These are phyloP conservation scores for Vigna trinervia DNA, from an alignment of 306 rosid species.

Conservation along the genomic window DNA sequence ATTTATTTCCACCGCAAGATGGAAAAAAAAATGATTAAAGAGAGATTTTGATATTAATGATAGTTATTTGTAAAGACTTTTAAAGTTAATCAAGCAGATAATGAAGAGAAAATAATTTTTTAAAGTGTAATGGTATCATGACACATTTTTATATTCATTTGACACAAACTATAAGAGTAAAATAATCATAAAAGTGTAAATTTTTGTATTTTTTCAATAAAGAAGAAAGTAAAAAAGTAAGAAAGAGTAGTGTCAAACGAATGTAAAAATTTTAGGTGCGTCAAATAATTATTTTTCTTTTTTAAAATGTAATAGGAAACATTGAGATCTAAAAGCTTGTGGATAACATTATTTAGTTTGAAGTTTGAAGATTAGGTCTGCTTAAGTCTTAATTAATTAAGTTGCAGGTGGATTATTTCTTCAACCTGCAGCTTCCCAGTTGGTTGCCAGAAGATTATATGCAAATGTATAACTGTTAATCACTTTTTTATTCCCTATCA, in stretches of 20 bases:
- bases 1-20: not conserved
- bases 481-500: not conserved
- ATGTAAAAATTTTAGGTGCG: no score
- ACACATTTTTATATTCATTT: no score
- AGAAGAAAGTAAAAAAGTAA: no score
- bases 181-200: no score
- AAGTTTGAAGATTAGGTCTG: not conserved
- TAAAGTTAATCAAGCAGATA: slow-evolving; percentile 12
- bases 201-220: no score
- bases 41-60: slow-evolving; percentile 22
- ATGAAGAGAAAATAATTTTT: not conserved
- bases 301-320: not conserved
- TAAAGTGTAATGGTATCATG: not conserved
- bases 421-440: not conserved
- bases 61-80: slow-evolving; percentile 5
- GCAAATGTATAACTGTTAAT: slow-evolving; percentile 34
- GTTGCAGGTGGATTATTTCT: slow-evolving; percentile 41
- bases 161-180: no score
- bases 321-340: slow-evolving; percentile 26
- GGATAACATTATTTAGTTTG: slow-evolving; percentile 27
- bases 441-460: slow-evolving; percentile 38
- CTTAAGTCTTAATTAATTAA: slow-evolving; percentile 37
- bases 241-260: no score
- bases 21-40: not conserved
- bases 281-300: not conserved